A percentile compares a stretch with the other conserved stretches of the same genome.
These are phyloP conservation scores for Penicillium sp. DNA, from an alignment of 2,329 filamentous ascomycete genomes.

Conservation along the genomic window DNA sequence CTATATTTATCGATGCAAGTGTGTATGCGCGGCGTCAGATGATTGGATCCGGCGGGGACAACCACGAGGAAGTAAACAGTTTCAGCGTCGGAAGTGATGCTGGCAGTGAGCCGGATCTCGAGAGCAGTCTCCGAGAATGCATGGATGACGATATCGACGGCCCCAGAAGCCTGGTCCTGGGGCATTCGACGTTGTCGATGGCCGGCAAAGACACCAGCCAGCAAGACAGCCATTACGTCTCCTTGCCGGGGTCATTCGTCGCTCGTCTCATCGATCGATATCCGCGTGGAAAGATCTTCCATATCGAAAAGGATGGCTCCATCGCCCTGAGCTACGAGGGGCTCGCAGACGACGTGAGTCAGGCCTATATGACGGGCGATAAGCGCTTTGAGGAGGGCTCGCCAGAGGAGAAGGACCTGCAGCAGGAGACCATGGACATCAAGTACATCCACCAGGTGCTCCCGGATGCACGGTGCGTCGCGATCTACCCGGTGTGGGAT, in stretches of 20 bases:
- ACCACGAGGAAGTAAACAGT: neutral
- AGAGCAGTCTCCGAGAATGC: neutral
- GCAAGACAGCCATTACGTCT: constrained; percentile 11
- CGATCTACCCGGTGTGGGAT: constrained; percentile 35
- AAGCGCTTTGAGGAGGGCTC: constrained; percentile 4
- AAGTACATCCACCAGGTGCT: constrained; percentile 20
- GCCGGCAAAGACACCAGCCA: constrained; percentile 7
- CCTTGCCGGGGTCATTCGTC: constrained; percentile 16
- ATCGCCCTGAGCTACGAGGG: constrained; percentile 22
- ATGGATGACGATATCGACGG: constrained; percentile 5
- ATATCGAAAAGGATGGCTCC: constrained; percentile 22
- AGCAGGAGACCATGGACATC: constrained; percentile 15
- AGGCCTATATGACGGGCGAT: constrained; percentile 3
- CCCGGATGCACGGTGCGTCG: constrained; percentile 28
- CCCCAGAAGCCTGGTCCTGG: constrained; percentile 17
- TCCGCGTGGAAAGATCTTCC: constrained; percentile 23
- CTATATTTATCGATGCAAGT: constrained; percentile 21
- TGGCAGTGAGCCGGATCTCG: neutral
- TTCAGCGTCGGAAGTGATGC: neutral
- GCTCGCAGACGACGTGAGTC: constrained; percentile 14
- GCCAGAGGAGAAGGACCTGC: constrained; percentile 10
- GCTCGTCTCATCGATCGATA: constrained; percentile 20
- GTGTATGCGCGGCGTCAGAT: constrained; percentile 19
- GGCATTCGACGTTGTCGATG: constrained; percentile 16
- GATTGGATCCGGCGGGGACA: constrained; percentile 5